Evolutionary conservation across 768 basidiomycete genomes (phyloP).

Genomic region (Lactarius tabidus): DNA sequence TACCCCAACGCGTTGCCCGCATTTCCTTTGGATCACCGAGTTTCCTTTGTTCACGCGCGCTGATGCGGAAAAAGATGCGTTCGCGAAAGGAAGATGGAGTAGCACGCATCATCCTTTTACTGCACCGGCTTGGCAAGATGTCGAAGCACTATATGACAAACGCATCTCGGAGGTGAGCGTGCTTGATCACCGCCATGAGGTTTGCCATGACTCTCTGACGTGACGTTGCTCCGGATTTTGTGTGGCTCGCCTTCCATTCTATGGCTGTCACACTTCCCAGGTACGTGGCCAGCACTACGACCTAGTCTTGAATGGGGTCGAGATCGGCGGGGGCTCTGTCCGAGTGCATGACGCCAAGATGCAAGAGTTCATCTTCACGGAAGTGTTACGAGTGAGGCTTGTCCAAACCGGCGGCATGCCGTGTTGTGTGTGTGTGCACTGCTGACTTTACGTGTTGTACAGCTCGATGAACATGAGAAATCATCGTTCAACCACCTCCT

Average conservation of each 20-base stretch:
- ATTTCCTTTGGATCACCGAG: conserved; percentile 94
- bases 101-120: conserved; percentile 96
- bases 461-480: conserved; percentile 74
- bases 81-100: conserved; percentile 86
- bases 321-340: conserved; percentile 93
- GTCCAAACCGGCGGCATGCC: not conserved
- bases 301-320: conserved; percentile 88
- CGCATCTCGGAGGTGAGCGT: conserved; percentile 47
- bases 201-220: conserved; percentile 35
- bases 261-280: conserved; percentile 36
- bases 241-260: conserved; percentile 7
- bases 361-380: conserved; percentile 77
- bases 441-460: conserved; percentile 6
- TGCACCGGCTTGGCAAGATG: conserved; percentile 89
- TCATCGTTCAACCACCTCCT: conserved; percentile 78
- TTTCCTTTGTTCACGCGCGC: conserved; percentile 88
- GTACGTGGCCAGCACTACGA: conserved; percentile 96
- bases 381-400: conserved; percentile 65
- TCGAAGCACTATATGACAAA: conserved; percentile 69
- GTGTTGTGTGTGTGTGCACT: not conserved
- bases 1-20: conserved; percentile 52
- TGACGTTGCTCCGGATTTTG: conserved; percentile 4
- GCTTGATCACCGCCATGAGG: too few relatives aligned
- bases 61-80: conserved; percentile 82
- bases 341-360: conserved; percentile 84